Evolutionary conservation across 768 basidiomycete species (phyloP).

Genomic region (Kwoniella botswanensis): DNA sequence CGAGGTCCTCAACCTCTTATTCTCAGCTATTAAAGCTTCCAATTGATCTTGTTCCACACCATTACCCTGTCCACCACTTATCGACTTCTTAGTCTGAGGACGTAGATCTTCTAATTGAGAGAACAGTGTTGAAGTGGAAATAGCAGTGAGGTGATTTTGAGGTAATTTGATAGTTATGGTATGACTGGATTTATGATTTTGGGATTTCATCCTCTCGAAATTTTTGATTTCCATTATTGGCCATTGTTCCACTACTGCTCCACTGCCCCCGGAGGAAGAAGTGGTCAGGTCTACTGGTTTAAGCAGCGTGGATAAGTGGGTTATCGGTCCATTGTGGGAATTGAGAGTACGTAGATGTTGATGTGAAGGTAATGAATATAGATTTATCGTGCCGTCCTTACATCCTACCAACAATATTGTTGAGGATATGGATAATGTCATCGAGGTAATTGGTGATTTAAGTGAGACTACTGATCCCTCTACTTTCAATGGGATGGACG

Average conservation of each 20-base stretch:
- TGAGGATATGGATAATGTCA: constrained; percentile 77
- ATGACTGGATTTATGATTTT: constrained; percentile 41
- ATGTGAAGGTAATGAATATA: constrained; percentile 88
- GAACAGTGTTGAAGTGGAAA: background rate
- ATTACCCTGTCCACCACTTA: background rate
- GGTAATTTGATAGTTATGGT: constrained; percentile 47
- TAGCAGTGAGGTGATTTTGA: background rate
- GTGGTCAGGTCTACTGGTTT: constrained; percentile 80
- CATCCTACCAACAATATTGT: constrained; percentile 85
- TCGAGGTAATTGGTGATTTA: constrained; percentile 75
- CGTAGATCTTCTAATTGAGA: constrained; percentile 17
- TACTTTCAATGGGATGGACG: constrained; percentile 41
- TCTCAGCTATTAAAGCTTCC: constrained; percentile 73
- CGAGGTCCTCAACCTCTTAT: constrained; percentile 69
- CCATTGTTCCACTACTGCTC: constrained; percentile 30
- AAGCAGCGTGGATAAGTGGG: constrained; percentile 75
- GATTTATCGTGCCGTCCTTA: constrained; percentile 69
- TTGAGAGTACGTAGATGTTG: constrained; percentile 80
- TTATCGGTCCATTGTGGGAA: constrained; percentile 65
- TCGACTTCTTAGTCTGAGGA: constrained; percentile 1
- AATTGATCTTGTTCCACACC: constrained; percentile 51
- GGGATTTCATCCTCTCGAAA: constrained; percentile 56
- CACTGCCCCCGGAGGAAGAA: constrained; percentile 7
- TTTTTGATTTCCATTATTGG: constrained; percentile 55
- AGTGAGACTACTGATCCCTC: constrained; percentile 63